A percentile compares a stretch with the other conserved stretches of the same genome.
Evolutionary conservation across 768 basidiomycete genomes (phyloP).

Genomic region (Gloeopeniophorella convolvens): DNA sequence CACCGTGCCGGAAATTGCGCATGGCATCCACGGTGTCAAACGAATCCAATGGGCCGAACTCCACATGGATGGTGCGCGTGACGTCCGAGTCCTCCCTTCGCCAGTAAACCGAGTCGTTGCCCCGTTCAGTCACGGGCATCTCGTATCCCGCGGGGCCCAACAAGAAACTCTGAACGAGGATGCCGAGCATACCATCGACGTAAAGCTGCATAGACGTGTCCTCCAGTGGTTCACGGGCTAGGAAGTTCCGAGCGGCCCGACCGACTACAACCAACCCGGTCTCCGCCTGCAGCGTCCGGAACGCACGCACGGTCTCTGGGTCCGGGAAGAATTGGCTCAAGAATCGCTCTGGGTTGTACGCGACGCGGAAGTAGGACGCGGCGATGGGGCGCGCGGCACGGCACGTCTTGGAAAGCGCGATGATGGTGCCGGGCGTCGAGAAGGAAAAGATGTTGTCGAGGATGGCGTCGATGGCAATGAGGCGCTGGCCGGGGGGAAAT

Average conservation of each 20-base stretch:
- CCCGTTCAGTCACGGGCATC: not conserved
- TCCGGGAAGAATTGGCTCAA: constrained; percentile 3
- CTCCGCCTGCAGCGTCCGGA: constrained; percentile 8
- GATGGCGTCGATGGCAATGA: constrained; percentile 38
- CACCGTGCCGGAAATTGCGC: constrained; percentile 1
- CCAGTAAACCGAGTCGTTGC: constrained; percentile 1
- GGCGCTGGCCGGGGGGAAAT: constrained; percentile 83
- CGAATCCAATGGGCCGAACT: not conserved
- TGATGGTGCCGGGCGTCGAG: constrained; percentile 44
- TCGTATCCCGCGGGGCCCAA: constrained; percentile 1
- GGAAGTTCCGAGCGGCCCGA: constrained; percentile 7
- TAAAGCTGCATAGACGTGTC: constrained; percentile 3
- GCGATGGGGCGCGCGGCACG: constrained; percentile 11
- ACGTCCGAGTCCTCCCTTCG: not conserved
- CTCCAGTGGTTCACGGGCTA: not conserved
- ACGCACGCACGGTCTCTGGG: not conserved
- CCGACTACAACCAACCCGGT: constrained; percentile 2
- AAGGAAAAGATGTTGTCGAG: constrained; percentile 43
- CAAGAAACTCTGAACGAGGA: constrained; percentile 1
- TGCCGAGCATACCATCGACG: not conserved
- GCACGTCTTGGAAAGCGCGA: constrained; percentile 9
- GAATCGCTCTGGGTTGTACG: constrained; percentile 12
- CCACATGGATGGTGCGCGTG: not conserved
- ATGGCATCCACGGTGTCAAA: not conserved
- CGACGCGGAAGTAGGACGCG: constrained; percentile 13